These are phyloP conservation scores for Psidium guajava DNA, from an alignment of 345 rosid species.

Conservation along the genomic window DNA sequence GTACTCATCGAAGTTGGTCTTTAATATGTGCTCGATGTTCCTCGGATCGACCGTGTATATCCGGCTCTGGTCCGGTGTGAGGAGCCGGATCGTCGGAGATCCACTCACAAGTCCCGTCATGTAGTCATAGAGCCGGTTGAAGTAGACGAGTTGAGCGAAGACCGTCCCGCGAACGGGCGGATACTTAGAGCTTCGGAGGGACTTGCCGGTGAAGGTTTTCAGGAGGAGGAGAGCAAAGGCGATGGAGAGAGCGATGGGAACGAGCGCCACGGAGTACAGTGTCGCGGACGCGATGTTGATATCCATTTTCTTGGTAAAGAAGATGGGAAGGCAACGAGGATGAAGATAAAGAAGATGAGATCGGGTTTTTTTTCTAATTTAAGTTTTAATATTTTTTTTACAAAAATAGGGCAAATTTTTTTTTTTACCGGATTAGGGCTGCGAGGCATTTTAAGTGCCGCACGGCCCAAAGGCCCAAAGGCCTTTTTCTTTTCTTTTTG, in stretches of 20 bases:
- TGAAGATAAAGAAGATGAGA: not conserved
- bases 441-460: too few relatives aligned
- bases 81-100: constrained; percentile 41
- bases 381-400: too few relatives aligned
- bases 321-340: not conserved
- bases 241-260: constrained; percentile 7
- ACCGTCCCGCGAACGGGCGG: constrained; percentile 47
- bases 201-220: constrained; percentile 37
- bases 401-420: too few relatives aligned
- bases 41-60: constrained; percentile 43
- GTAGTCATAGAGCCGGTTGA: constrained; percentile 38
- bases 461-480: too few relatives aligned
- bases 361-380: too few relatives aligned
- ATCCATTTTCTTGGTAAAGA: not conserved
- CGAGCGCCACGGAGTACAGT: constrained; percentile 3
- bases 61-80: constrained; percentile 30
- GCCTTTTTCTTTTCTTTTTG: too few relatives aligned
- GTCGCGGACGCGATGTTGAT: constrained; percentile 12
- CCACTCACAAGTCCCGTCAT: constrained; percentile 28
- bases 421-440: too few relatives aligned
- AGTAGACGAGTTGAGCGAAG: constrained; percentile 28
- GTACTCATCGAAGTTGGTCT: constrained; percentile 36
- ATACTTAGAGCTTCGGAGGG: constrained; percentile 24
- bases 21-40: constrained; percentile 56
- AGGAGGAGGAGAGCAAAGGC: constrained; percentile 7